phyloP scores from a whole-genome alignment of 768 basidiomycete species.

The Hericium coralloides region DNA sequence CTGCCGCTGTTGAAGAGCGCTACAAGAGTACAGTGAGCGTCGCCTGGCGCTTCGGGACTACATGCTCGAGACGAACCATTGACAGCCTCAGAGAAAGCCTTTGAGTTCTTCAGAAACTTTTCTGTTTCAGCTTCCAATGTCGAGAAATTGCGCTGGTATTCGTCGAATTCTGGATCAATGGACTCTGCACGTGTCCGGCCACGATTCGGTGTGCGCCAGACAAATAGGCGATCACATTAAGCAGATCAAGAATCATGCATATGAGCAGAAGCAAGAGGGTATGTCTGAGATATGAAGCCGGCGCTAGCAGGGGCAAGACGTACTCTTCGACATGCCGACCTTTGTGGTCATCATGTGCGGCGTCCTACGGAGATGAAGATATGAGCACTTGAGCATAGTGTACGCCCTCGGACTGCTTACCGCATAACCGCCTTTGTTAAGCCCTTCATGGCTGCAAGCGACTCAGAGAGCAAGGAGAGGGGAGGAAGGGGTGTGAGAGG shows the following conservation, averaged over 20 bases:
- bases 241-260: too few species aligned
- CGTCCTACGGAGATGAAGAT: slow-evolving; percentile 43
- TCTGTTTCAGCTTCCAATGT: slow-evolving; percentile 74
- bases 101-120: slow-evolving; percentile 88
- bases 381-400: not conserved
- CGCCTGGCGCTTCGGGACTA: not conserved
- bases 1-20: slow-evolving; percentile 61
- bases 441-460: slow-evolving; percentile 49
- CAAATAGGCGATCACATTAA: too few species aligned
- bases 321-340: slow-evolving; percentile 92
- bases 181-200: slow-evolving; percentile 45
- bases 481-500: not conserved
- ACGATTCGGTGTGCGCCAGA: too few species aligned
- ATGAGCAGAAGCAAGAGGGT: too few species aligned
- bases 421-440: slow-evolving; percentile 69
- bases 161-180: slow-evolving; percentile 83
- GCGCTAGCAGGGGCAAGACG: slow-evolving; percentile 5
- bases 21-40: slow-evolving; percentile 16
- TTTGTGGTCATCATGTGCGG: slow-evolving; percentile 84
- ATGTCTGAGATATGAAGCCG: not conserved
- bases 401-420: slow-evolving; percentile 28
- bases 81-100: slow-evolving; percentile 78
- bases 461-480: not conserved
- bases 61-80: slow-evolving; percentile 32
- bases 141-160: slow-evolving; percentile 70